Conservation (phyloP, 164 flowering plant species). For the Akebia trifoliata region DNA sequence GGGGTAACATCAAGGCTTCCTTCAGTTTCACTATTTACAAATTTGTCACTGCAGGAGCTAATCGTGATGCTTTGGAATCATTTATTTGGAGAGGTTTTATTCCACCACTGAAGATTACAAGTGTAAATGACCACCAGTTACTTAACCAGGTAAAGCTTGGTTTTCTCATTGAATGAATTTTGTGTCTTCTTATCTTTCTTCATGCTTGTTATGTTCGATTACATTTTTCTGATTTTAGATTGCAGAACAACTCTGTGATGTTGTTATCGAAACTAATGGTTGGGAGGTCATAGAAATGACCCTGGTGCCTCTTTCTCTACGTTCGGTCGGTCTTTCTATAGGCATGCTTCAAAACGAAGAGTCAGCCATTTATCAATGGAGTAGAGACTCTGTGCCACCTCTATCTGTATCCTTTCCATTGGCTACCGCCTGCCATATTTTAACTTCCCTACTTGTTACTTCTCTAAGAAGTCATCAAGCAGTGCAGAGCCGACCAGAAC, state of each 20-base stretch:
- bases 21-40: conserved; percentile 1
- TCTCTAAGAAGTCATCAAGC: conserved; percentile 32
- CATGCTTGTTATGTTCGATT: conserved; percentile 6
- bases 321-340: conserved; percentile 43
- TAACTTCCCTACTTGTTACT: conserved; percentile 47
- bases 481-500: conserved; percentile 12
- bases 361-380: conserved; percentile 36
- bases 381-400: conserved; percentile 13
- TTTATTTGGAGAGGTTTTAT: conserved; percentile 59
- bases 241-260: conserved; percentile 47
- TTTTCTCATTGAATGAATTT: background rate
- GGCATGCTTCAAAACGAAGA: conserved; percentile 46
- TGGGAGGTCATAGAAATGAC: conserved; percentile 58
- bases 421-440: conserved; percentile 53
- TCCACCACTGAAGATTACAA: conserved; percentile 46
- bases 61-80: conserved; percentile 17
- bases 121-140: conserved; percentile 36
- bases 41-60: conserved; percentile 24
- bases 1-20: background rate
- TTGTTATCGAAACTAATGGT: conserved; percentile 35
- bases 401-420: conserved; percentile 33
- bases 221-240: conserved; percentile 36
- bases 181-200: background rate
- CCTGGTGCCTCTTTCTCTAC: conserved; percentile 55
- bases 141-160: conserved; percentile 52